phyloP scores from a whole-genome alignment of 768 basidiomycete genomes.

The Boletellus ananas region DNA sequence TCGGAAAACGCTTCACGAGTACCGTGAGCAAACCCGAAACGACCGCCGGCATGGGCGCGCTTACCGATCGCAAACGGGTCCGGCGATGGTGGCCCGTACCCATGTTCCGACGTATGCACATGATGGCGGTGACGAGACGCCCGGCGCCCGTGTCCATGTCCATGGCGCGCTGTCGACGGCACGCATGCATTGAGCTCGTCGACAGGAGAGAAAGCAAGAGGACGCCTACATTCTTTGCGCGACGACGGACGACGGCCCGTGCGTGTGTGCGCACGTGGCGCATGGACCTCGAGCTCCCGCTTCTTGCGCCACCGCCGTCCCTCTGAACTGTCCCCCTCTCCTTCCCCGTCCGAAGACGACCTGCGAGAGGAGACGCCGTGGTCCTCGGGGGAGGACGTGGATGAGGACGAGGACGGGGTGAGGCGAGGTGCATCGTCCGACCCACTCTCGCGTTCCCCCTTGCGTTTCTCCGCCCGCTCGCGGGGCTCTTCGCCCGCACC shows the following conservation, averaged over 20 bases:
- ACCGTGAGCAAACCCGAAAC: not conserved
- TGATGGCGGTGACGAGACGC: slow-evolving; percentile 10
- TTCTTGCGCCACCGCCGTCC: slow-evolving; percentile 18
- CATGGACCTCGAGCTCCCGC: slow-evolving; percentile 12
- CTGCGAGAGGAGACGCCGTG: not conserved
- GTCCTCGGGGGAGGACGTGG: slow-evolving; percentile 13
- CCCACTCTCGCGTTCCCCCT: slow-evolving; percentile 6
- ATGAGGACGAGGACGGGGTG: slow-evolving; percentile 10
- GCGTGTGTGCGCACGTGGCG: not conserved
- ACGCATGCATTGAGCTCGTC: not conserved
- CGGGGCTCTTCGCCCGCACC: not conserved
- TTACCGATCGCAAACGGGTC: slow-evolving; percentile 25
- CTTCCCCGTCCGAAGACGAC: slow-evolving; percentile 11
- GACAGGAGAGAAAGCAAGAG: not conserved
- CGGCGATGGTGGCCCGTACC: not conserved
- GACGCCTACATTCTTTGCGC: slow-evolving; percentile 16
- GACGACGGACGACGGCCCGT: not conserved
- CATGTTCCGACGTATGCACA: slow-evolving; percentile 3
- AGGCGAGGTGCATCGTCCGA: not conserved
- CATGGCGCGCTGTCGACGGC: slow-evolving; percentile 1
- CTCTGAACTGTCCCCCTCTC: slow-evolving; percentile 9
- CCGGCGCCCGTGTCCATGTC: slow-evolving; percentile 2
- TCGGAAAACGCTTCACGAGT: slow-evolving; percentile 18
- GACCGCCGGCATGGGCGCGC: not conserved
- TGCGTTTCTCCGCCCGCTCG: slow-evolving; percentile 17